A percentile compares a stretch with the other conserved stretches of the same genome.
Conservation (phyloP, 1,284 basidiomycete genomes). For the Malassezia furfur region DNA sequence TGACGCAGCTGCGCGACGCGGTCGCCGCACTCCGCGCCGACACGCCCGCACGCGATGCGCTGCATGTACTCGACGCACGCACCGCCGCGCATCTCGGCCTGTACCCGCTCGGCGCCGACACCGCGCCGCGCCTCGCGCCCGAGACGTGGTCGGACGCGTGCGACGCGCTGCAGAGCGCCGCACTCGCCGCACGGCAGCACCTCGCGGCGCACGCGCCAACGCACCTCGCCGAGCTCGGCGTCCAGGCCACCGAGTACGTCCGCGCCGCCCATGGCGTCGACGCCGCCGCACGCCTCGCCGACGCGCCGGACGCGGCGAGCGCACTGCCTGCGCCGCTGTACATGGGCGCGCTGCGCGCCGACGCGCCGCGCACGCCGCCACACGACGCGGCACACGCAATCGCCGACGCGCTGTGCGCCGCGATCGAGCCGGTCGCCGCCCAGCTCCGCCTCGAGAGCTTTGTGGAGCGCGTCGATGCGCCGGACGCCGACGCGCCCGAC, state of each 20-base stretch:
- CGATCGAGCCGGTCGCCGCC: not conserved
- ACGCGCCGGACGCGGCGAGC: not conserved
- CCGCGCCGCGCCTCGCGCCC: not conserved
- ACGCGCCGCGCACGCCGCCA: not conserved
- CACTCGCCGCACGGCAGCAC: not conserved
- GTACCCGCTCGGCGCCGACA: not conserved
- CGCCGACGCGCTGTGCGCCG: slow-evolving; percentile 6
- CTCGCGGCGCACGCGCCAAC: not conserved
- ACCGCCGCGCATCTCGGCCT: not conserved
- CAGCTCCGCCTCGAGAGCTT: slow-evolving; percentile 14
- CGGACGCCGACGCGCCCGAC: not conserved
- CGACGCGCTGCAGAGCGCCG: not conserved
- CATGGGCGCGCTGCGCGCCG: not conserved
- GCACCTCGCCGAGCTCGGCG: slow-evolving; percentile 1
- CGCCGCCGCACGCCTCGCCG: not conserved
- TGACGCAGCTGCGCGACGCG: not conserved
- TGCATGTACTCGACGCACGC: not conserved
- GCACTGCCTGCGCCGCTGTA: slow-evolving; percentile 4
- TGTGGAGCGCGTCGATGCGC: slow-evolving; percentile 4
- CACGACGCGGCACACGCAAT: not conserved
- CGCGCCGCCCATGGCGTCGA: not conserved
- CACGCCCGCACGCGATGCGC: not conserved
- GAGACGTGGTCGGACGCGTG: slow-evolving; percentile 5
- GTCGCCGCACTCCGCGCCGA: not conserved
- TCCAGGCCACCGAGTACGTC: slow-evolving; percentile 2